Base-by-base conservation (phyloP, 2,329 filamentous ascomycete genomes). In the Fusarium setosum region DNA sequence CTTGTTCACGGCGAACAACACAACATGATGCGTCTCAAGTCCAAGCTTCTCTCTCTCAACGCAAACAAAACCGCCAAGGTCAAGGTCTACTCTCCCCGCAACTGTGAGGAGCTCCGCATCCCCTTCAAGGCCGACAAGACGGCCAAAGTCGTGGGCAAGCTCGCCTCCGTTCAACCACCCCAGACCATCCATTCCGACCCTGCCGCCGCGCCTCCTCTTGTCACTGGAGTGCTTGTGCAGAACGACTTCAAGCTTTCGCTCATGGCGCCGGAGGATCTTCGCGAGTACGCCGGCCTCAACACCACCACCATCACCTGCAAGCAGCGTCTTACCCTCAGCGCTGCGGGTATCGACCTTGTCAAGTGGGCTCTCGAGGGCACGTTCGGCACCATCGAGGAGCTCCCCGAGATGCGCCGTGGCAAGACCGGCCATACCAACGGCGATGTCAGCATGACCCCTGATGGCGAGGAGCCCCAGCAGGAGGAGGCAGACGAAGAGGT, bases 21-120 rank as follows among this genome's bases (percentile, higher is more conserved):
- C 75, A 97, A 98, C 75, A 98, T 98, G 94, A 97, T 96, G 86
- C 90, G 96, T 53, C 83, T 99, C 24, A 97, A 97, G 77, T 97
- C 94, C 4, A 96, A 97, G 75, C 85, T 99, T 2, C 87, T 98
- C 5, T 95, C 93, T n/a, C 86, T 97, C 34, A 97, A 97, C 73
- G 90, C 91, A 24, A 89, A 90, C 66, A 95, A 95, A 74, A 83
- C 88, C 1, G 83, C 88, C 38, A 96, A 96, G 69, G 90, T 93
- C 68, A 97, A 98, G 76, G 93, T 99, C 11, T 98, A 90, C 81
- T 96, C 92, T 21, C 96, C 96, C 1, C 90, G 92, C 52, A 99
- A 99, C 76, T 97, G 94, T 76, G 95, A 98, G 73, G 94, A 97
- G 77, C 86, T 99, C 21, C 89, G 92, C 44, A 97, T 99, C 58